Base-by-base conservation (phyloP, 1,284 basidiomycete genomes). In the Tetrapyrgos nigripes region DNA sequence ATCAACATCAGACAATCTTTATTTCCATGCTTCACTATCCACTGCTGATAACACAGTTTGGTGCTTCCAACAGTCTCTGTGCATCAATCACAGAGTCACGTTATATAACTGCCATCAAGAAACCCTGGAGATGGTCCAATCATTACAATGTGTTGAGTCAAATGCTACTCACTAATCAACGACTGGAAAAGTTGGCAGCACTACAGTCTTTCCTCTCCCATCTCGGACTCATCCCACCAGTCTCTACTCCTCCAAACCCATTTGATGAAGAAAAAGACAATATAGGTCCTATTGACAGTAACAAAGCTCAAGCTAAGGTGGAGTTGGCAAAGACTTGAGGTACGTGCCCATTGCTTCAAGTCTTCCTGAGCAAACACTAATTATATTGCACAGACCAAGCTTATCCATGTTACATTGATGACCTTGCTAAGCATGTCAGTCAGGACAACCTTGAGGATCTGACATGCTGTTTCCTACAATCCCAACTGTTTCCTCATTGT, bases 101-200 rank as follows among this genome's bases (percentile, higher is more conserved):
- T n/a, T 59, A 63, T 37, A 63, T 70, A 43, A 55, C 29, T 2
- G 66, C 68, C 8, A 66, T 73, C 1, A 73, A 73, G 53, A 40
- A 62, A 6, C 68, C 70, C 0, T 73, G 68, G 66, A 57, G 66
- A 1, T 58, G 64, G 0, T 70, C 67, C 2, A 71, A 62, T 37
- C 51, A 56, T 3, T 60, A 57, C 29, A 53, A 68, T 13, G 57
- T 67, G 2, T 57, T 72, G 3, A 24, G 48, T 5, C 68, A 72
- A 29, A 71, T 71, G 51, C 64, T 72, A 8, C 24, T 60, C 1
- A 69, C 64, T 1, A 70, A 68, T 37, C 55, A 64, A n/a, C 58
- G 64, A 0, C 55, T 70, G 8, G 63, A 62, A 28, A 72, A 72
- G 37, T 51, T 72, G 3, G 63, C 62, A 1, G 64, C 66, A 0